Evolutionary conservation across 306 rosid genomes (phyloP).

Genomic region (Corylus heterophylla): DNA sequence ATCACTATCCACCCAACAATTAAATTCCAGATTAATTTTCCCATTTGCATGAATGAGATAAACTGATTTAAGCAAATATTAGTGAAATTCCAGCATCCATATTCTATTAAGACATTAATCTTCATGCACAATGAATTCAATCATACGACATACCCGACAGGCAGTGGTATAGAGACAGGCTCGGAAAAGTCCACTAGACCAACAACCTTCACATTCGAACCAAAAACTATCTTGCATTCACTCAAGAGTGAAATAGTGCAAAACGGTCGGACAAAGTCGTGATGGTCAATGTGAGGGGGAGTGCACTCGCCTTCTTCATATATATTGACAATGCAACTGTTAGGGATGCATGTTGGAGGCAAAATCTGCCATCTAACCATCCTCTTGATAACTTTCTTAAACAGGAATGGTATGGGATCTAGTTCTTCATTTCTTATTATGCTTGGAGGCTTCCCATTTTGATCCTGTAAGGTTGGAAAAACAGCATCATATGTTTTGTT

Average conservation of each 20-base stretch:
- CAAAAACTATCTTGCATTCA: conserved; percentile 51
- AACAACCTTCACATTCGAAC: conserved; percentile 29
- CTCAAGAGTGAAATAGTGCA: conserved; percentile 47
- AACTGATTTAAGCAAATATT: neutral
- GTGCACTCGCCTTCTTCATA: conserved; percentile 68
- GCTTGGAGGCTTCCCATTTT: conserved; percentile 56
- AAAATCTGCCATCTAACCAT: conserved; percentile 50
- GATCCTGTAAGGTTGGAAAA: conserved; percentile 45
- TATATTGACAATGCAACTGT: conserved; percentile 73
- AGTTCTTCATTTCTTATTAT: conserved; percentile 53
- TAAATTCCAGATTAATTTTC: neutral
- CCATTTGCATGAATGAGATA: neutral
- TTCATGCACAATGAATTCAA: neutral
- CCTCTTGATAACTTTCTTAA: conserved; percentile 61
- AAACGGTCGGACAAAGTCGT: conserved; percentile 57
- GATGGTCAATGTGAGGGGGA: conserved; percentile 72
- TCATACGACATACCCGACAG: conserved; percentile 41
- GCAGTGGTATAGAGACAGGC: conserved; percentile 36
- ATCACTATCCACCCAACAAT: neutral
- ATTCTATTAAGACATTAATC: neutral
- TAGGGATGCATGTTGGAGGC: conserved; percentile 50
- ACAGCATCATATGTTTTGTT: neutral
- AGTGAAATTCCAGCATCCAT: too few species aligned
- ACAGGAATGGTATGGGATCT: conserved; percentile 55
- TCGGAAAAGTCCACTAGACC: conserved; percentile 51